Base-by-base conservation (phyloP, 2,329 filamentous ascomycete species). In the Hysterium pulicare region DNA sequence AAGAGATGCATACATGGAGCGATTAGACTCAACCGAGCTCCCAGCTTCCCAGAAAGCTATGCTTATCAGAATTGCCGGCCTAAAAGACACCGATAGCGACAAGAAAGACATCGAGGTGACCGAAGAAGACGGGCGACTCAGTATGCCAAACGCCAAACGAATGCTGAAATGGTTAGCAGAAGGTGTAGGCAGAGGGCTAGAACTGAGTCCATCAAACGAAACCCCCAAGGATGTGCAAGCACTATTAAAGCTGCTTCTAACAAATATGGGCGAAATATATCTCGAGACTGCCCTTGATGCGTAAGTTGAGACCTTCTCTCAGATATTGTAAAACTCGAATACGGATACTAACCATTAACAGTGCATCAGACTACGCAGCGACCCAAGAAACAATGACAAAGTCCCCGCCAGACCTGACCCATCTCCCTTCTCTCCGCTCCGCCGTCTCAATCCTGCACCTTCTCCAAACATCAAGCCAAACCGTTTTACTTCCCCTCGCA, bases 141-240 rank as follows among this genome's bases (percentile, higher is more conserved):
- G 84, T 53, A 75, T 94, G 4, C 75, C 82, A n/a, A 90, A 87
- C 63, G 88, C 90, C n/a, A 97, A 97, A 70, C 81, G 93, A 44
- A 98, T 98, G 90, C 78, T 98, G 46, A 94, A 88, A 62, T 98
- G 93, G 93, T 74, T 98, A 31, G 93, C 93, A 2, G 93, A 98
- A 72, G 90, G 88, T 48, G 91, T 98, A 19, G 87, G 93, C 30
- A 79, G 93, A 49, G 89, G 90, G 0, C 76, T 98, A 8, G 93
- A 98, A 66, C 76, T 98, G n/a, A 90, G 87, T 19, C 85, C 87
- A 19, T 83, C 84, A 39, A 85, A 79, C 44, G 93, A 98, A 55
- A 96, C 90, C 4, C 89, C 93, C 13, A 97, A 95, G 66, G 93
- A 98, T 65, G 88, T 97, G 42, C 86, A 85, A 34, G 83, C 88